Evolutionary conservation across 2,329 filamentous ascomycete genomes (phyloP).

Genomic region (Stachybotrys chartarum): DNA sequence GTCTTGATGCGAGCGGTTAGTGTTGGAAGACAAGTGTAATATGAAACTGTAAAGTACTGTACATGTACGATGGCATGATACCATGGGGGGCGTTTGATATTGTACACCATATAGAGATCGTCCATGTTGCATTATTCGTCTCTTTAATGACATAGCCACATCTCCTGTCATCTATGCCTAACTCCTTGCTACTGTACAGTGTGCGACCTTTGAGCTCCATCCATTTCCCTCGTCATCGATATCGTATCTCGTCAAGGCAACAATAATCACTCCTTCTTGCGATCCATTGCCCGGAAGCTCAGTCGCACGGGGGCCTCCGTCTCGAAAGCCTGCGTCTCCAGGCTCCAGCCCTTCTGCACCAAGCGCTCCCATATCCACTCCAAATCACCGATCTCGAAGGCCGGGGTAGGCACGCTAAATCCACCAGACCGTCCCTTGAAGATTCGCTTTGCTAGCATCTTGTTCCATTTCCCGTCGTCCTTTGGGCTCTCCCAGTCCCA

Average conservation of each 20-base stretch:
- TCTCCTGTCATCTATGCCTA: background rate
- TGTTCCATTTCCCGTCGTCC: background rate
- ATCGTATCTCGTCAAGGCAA: background rate
- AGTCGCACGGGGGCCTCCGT: conserved; percentile 27
- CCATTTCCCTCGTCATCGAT: background rate
- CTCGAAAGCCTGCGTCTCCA: conserved; percentile 27
- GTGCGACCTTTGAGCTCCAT: background rate
- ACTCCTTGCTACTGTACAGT: background rate
- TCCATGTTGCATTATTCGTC: background rate
- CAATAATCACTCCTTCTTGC: conserved; percentile 15
- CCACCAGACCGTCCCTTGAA: no score
- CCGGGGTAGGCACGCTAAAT: no score
- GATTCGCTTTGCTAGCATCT: background rate
- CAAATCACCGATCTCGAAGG: background rate
- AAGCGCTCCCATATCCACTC: background rate
- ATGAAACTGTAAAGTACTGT: background rate
- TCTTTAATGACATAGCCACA: background rate
- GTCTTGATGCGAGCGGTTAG: conserved; percentile 20
- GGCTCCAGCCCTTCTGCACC: conserved; percentile 24
- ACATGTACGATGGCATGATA: background rate
- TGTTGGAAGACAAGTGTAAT: conserved; percentile 4
- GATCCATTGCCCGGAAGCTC: background rate
- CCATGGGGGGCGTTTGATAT: background rate
- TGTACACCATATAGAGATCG: background rate
- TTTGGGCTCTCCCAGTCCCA: background rate